Conservation (phyloP, 768 basidiomycete species). For the Boletus subparvulus region DNA sequence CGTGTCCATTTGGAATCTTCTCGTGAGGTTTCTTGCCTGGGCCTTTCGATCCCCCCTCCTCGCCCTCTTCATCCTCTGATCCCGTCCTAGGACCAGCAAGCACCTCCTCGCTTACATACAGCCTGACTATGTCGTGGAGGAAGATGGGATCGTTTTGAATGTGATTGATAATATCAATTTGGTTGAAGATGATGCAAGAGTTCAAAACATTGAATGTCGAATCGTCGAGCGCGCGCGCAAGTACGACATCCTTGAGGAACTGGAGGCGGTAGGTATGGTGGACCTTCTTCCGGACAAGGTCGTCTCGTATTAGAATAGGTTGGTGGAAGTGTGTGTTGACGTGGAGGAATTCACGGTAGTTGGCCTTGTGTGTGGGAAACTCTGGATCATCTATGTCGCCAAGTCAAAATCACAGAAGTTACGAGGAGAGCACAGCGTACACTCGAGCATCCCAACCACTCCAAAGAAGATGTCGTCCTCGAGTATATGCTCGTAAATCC, state of each 20-base stretch:
- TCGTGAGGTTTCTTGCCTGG: constrained; percentile 42
- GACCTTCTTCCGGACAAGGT: constrained; percentile 77
- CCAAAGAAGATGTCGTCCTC: constrained; percentile 91
- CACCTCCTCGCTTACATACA: constrained; percentile 75
- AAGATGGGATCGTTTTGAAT: constrained; percentile 78
- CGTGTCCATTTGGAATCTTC: constrained; percentile 34
- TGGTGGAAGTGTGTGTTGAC: constrained; percentile 84
- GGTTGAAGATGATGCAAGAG: constrained; percentile 97
- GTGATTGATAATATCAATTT: constrained; percentile 94
- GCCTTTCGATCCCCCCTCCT: constrained; percentile 25
- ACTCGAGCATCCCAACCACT: constrained; percentile 96
- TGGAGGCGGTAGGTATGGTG: constrained; percentile 97
- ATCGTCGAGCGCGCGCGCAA: constrained; percentile 92
- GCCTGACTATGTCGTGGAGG: constrained; percentile 70
- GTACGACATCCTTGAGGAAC: constrained; percentile 97
- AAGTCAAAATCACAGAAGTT: constrained; percentile 13
- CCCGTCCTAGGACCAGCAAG: constrained; percentile 41
- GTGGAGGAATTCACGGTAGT: constrained; percentile 91
- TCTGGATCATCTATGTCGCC: constrained; percentile 82
- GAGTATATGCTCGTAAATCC: constrained; percentile 91
- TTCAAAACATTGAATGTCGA: constrained; percentile 96
- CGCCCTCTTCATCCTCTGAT: constrained; percentile 31
- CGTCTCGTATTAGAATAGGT: constrained; percentile 81
- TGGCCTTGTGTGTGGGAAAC: constrained; percentile 94
- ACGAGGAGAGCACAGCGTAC: constrained; percentile 48